Evolutionary conservation across 176 grass and related monocot genomes (phyloP), one percentile per base, ranked within the genome.

Genomic region (Juncus effusus): DNA sequence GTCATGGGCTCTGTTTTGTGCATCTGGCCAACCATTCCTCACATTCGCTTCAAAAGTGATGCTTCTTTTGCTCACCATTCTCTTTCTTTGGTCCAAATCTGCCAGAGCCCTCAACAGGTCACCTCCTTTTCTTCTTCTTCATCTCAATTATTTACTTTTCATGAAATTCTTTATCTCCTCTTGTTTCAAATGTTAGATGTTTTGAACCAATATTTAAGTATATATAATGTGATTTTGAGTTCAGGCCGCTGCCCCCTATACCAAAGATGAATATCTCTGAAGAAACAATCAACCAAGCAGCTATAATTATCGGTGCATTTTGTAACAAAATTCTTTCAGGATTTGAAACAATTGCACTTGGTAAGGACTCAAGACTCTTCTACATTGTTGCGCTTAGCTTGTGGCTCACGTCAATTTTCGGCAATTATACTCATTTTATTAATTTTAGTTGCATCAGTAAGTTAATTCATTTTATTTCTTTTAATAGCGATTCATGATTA

Each of bases 41-140:
- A 74, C 80, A 50, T 83, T 86, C 67, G 63, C 80, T 38, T 81
- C 80, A 4, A 79, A 63, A n/a, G 87, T 83, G 37, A 74, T 76
- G 12, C 75, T 86, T 56, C 75, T 81, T 68, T 64, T 83, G 53
- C 67, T 90, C 38, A 56, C 80, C 63, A 79, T 86, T 73, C 77
- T 90, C 39, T 90, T 90, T 64, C 14, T 78, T 13, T 86, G 83
- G 80, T 62, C 80, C 28, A 90, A 79, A 66, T 72, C 79, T 13
- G 79, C 87, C 3, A 69, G 40, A 73, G 19, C 79, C 38, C 67
- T 86, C 39, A 79, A 78, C 36, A 77, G 70, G 77, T 89, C 62
- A 64, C 7, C 5, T 13, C 35, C 19, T n/a, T 42, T 9, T 78
- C 16, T 56, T 5, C 7, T 49, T 61, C 40, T 50, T 39, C 35